A percentile compares a stretch with the other conserved stretches of the same genome.
phyloP scores from a whole-genome alignment of 208 protist genomes.

The Novymonas esmeraldas region DNA sequence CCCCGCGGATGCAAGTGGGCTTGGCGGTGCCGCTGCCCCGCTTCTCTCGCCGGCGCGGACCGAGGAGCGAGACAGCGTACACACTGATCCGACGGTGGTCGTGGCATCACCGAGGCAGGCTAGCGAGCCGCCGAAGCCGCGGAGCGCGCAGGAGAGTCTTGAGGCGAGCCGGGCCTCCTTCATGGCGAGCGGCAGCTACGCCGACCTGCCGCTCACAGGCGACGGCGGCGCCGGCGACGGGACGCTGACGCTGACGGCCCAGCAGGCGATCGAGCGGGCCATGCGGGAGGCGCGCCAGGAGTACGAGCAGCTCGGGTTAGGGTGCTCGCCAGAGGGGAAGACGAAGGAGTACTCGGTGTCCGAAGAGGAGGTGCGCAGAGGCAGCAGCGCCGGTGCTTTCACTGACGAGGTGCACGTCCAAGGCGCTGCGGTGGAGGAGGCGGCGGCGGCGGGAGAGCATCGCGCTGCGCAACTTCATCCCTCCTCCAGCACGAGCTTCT shows the following conservation, averaged over 20 bases:
- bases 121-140: background rate
- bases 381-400: too few relatives aligned
- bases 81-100: too few relatives aligned
- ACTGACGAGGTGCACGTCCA: too few relatives aligned
- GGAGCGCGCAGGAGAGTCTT: background rate
- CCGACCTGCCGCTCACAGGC: conserved; percentile 1
- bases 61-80: too few relatives aligned
- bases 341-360: too few relatives aligned
- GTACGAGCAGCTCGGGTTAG: background rate
- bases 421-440: background rate
- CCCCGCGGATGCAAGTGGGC: too few relatives aligned
- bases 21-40: too few relatives aligned
- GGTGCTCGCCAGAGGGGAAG: background rate
- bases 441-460: background rate
- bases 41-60: too few relatives aligned
- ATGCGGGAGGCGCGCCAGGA: conserved; percentile 5
- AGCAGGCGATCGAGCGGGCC: background rate
- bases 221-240: conserved; percentile 8
- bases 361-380: too few relatives aligned
- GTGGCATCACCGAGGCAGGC: background rate
- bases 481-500: background rate
- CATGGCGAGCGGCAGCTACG: background rate
- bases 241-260: conserved; percentile 4
- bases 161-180: conserved; percentile 1
- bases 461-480: background rate